phyloP scores from a whole-genome alignment of 352 stramenopile species.

The Phytophthora megakarya region DNA sequence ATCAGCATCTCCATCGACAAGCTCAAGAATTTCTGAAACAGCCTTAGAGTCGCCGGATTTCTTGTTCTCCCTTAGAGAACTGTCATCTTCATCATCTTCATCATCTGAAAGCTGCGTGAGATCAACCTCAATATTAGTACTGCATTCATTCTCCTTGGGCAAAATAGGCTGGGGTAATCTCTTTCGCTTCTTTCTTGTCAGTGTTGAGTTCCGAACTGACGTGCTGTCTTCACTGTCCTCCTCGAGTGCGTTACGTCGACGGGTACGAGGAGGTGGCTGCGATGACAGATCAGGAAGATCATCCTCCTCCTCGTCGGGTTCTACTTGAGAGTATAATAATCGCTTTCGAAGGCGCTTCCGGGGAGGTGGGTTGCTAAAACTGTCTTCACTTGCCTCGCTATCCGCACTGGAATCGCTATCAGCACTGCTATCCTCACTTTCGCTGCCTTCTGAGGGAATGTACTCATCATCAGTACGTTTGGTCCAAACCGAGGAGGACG shows the following conservation, averaged over 20 bases:
- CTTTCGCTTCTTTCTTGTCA: slow-evolving; percentile 31
- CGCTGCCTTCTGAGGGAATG: slow-evolving; percentile 25
- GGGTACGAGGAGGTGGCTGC: slow-evolving; percentile 12
- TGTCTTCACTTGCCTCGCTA: slow-evolving; percentile 20
- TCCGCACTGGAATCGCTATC: slow-evolving; percentile 10
- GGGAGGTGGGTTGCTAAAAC: background rate
- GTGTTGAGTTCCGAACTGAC: background rate
- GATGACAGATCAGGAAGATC: slow-evolving; percentile 46
- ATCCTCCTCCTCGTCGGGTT: slow-evolving; percentile 51
- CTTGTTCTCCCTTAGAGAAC: slow-evolving; percentile 1
- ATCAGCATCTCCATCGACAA: slow-evolving; percentile 20
- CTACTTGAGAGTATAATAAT: slow-evolving; percentile 54
- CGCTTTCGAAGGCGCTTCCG: slow-evolving; percentile 45
- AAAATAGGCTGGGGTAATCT: slow-evolving; percentile 14
- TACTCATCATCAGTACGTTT: slow-evolving; percentile 32
- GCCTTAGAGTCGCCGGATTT: background rate
- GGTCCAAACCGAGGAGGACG: slow-evolving; percentile 22
- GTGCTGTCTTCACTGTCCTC: slow-evolving; percentile 8
- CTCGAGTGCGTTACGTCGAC: slow-evolving; percentile 4
- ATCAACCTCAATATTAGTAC: slow-evolving; percentile 22
- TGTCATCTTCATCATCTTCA: slow-evolving; percentile 3
- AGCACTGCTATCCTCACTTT: slow-evolving; percentile 23
- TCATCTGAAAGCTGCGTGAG: slow-evolving; percentile 30
- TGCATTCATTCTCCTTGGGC: slow-evolving; percentile 14
- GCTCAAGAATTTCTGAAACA: slow-evolving; percentile 13